Percentiles rank a stretch among this genome's conserved stretches.
Evolutionary conservation across 2,329 filamentous ascomycete species (phyloP).

Genomic region (Penicillium sp.): DNA sequence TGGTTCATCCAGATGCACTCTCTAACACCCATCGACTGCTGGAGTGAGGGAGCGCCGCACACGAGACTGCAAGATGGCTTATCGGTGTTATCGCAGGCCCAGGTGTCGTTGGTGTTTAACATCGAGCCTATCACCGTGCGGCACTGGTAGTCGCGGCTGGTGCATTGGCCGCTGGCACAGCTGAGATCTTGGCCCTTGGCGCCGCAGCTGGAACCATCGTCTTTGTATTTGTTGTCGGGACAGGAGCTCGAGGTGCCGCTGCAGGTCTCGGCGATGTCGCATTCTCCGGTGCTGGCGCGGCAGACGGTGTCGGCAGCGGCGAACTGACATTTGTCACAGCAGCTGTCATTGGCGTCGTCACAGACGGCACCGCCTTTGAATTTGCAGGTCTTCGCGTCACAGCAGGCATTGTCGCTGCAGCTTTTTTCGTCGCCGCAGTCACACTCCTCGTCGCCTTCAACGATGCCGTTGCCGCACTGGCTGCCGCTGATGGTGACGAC

Average conservation of each 20-base stretch:
- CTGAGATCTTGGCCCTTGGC: constrained; percentile 47
- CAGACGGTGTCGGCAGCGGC: constrained; percentile 61
- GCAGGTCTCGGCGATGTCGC: constrained; percentile 79
- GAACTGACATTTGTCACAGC: constrained; percentile 39
- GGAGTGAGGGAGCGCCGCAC: constrained; percentile 64
- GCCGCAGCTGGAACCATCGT: constrained; percentile 66
- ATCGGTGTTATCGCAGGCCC: constrained; percentile 59
- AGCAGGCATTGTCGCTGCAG: constrained; percentile 71
- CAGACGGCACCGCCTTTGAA: constrained; percentile 70
- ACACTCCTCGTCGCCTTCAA: constrained; percentile 87
- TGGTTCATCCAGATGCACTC: constrained; percentile 54
- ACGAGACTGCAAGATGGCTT: constrained; percentile 59
- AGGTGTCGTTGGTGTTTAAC: constrained; percentile 65
- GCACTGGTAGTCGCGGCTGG: constrained; percentile 82
- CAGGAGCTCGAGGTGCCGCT: constrained; percentile 63
- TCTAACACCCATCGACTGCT: constrained; percentile 57
- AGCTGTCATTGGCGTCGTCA: constrained; percentile 48
- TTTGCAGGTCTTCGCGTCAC: constrained; percentile 75
- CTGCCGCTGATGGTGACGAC: constrained; percentile 72
- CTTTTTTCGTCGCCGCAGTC: constrained; percentile 73
- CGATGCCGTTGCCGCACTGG: constrained; percentile 93
- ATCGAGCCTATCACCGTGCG: constrained; percentile 69
- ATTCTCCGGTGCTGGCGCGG: constrained; percentile 66
- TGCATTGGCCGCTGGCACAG: constrained; percentile 91
- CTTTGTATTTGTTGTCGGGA: constrained; percentile 59